phyloP scores from a whole-genome alignment of 164 flowering plant genomes.

The Brasenia schreberi region DNA sequence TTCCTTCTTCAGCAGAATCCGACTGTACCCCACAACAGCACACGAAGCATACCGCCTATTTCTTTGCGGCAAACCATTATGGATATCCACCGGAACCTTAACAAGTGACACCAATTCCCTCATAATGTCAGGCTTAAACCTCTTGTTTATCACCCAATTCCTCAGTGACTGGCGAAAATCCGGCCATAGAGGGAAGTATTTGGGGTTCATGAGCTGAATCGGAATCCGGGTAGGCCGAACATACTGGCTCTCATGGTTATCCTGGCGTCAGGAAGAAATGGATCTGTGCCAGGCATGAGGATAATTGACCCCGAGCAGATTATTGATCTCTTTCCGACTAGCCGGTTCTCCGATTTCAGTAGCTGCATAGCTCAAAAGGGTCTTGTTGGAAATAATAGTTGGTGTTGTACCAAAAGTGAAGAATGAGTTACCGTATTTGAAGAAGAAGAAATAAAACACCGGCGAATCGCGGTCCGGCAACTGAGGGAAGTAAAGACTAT shows the following conservation, averaged over 20 bases:
- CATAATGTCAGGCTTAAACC: conserved; percentile 52
- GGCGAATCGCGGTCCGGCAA: conserved; percentile 22
- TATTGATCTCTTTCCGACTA: conserved; percentile 41
- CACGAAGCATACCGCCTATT: conserved; percentile 36
- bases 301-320: conserved; percentile 47
- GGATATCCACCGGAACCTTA: conserved; percentile 38
- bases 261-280: conserved; percentile 34
- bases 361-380: conserved; percentile 54
- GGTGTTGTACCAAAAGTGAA: conserved; percentile 1
- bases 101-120: conserved; percentile 33
- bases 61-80: conserved; percentile 11
- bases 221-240: conserved; percentile 12
- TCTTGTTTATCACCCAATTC: conserved; percentile 44
- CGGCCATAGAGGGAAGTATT: conserved; percentile 37
- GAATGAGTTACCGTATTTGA: conserved; percentile 1
- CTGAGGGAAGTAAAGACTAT: conserved; percentile 28
- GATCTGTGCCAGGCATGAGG: conserved; percentile 28
- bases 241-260: conserved; percentile 13
- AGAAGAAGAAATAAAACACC: conserved; percentile 7
- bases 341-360: conserved; percentile 39
- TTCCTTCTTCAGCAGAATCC: conserved; percentile 53
- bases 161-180: conserved; percentile 41
- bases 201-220: conserved; percentile 35
- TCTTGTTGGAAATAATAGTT: conserved; percentile 27
- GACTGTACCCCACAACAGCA: conserved; percentile 93